Conservation (phyloP, 768 basidiomycete species). For the Lentinula sp. region DNA sequence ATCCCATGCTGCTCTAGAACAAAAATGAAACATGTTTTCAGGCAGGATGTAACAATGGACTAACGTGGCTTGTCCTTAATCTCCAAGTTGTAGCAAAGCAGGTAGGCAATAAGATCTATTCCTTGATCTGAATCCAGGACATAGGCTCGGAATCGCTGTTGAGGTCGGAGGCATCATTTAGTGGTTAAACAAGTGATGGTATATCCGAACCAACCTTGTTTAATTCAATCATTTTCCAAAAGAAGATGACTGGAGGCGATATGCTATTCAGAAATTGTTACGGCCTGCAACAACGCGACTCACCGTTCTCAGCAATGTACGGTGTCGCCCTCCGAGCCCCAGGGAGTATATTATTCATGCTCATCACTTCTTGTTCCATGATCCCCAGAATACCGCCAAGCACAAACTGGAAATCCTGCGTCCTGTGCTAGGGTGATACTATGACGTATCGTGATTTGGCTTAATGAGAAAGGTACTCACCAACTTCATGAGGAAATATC, state of each 20-base stretch:
- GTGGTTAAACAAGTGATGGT: not conserved
- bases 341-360: slow-evolving; percentile 70
- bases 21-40: not conserved
- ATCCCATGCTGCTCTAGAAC: slow-evolving; percentile 81
- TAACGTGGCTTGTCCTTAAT: slow-evolving; percentile 91
- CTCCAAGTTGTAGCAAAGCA: slow-evolving; percentile 78
- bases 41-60: slow-evolving; percentile 15
- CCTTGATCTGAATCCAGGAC: slow-evolving; percentile 76
- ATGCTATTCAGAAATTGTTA: not conserved
- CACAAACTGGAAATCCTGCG: slow-evolving; percentile 84
- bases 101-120: slow-evolving; percentile 70
- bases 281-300: slow-evolving; percentile 20
- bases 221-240: slow-evolving; percentile 90
- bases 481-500: slow-evolving; percentile 88
- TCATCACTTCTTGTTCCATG: slow-evolving; percentile 70
- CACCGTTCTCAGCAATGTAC: slow-evolving; percentile 78
- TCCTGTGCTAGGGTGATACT: slow-evolving; percentile 61
- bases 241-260: slow-evolving; percentile 52
- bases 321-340: slow-evolving; percentile 82
- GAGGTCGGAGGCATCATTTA: not conserved
- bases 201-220: slow-evolving; percentile 63
- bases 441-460: slow-evolving; percentile 1
- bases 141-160: slow-evolving; percentile 86
- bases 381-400: slow-evolving; percentile 64
- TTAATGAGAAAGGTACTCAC: slow-evolving; percentile 32